Base-by-base conservation (phyloP, 2,329 filamentous ascomycete species). In the Colletotrichum sojae region DNA sequence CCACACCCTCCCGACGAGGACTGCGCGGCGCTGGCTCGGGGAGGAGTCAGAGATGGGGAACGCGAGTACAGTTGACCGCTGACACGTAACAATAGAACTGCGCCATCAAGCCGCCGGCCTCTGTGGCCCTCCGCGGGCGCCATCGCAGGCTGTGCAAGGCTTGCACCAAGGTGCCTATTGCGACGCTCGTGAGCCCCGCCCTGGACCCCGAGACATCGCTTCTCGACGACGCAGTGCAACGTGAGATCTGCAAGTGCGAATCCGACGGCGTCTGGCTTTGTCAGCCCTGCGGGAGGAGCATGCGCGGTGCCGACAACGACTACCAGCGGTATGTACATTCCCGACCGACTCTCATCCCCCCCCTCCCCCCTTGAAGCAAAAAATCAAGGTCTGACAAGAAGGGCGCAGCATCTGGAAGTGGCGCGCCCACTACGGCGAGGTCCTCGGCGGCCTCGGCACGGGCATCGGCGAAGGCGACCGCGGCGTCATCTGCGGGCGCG, bases 381-480 rank as follows among this genome's bases (percentile, higher is more conserved):
- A 10, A 2, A 36, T 10, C 31, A 36, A 36, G 1, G 31, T 36
- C n/a, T 53, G 10, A 54, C 22, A 20, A 27, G 9, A 10, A 10
- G 8, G 64, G 25, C 69, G 62, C 58, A 90, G 88, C 4, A 93
- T 95, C 63, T 98, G 95, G 94, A 92, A 90, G 71, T 98, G 95
- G 95, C 91, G 95, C 58, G 93, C 89, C 48, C 90, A 94, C 25
- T 98, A 97, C 78, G 91, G 91, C 16, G 92, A 94, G 72, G 90
- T 94, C 0, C 92, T 95, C 3, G 91, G 90, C 20, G 93, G 94
- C 2, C 85, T 97, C 0, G 94, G 94, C 25, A 95, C 93, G 0
- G 95, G 95, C 5, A 94, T 97, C 36, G 94, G 94, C 51, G 94
- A 97, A 74, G 94, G 94, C 39, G 91, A 94, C 75, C 91, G 95